Conservation (phyloP, 345 rosid species). For the Hypericum perforatum region DNA sequence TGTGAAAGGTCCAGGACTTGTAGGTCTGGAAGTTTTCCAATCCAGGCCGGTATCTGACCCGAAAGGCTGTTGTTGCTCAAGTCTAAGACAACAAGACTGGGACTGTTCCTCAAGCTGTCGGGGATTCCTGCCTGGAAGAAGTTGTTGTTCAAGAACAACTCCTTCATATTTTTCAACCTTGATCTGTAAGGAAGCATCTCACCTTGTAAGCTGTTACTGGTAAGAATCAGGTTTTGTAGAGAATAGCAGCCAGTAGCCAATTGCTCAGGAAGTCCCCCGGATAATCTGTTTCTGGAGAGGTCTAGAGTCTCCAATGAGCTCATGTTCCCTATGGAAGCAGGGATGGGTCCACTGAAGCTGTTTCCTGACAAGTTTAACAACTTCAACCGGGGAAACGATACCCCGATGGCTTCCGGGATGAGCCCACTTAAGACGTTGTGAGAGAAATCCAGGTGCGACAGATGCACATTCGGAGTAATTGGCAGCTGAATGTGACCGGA, state of each 20-base stretch:
- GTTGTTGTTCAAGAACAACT: not conserved
- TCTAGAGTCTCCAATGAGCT: not conserved
- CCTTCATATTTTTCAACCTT: not conserved
- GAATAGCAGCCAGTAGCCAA: not conserved
- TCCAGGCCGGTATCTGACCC: conserved; percentile 6
- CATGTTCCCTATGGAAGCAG: conserved; percentile 14
- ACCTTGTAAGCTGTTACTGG: conserved; percentile 22
- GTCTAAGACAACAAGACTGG: conserved; percentile 2
- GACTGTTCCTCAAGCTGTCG: not conserved
- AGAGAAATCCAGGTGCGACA: not conserved
- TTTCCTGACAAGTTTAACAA: conserved; percentile 6
- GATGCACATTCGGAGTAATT: not conserved
- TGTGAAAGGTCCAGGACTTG: too few species aligned
- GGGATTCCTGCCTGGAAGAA: conserved; percentile 7
- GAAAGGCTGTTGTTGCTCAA: conserved; percentile 8
- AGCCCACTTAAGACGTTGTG: not conserved
- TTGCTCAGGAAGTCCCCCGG: conserved; percentile 7
- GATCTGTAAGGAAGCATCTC: not conserved
- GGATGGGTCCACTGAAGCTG: conserved; percentile 15
- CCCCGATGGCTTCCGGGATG: conserved; percentile 12
- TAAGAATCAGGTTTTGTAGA: not conserved
- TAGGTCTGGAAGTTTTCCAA: not conserved
- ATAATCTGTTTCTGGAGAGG: conserved; percentile 14
- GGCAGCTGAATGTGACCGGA: conserved; percentile 5
- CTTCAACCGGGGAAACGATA: not conserved